Base-by-base conservation (phyloP, 345 rosid species). In the Reutealis trisperma region DNA sequence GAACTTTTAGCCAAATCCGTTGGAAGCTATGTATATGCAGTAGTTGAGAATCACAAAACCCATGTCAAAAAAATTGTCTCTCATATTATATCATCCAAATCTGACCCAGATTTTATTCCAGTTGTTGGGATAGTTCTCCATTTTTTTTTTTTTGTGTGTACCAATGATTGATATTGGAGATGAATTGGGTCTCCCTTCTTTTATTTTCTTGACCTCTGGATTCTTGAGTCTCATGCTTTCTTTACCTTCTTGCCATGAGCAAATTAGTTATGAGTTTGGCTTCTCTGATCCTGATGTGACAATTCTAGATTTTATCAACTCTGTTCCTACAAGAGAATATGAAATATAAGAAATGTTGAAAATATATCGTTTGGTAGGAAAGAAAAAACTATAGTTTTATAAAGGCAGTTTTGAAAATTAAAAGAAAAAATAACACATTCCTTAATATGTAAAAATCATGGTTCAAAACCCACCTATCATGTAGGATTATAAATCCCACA, bases 101-200 rank as follows among this genome's bases (percentile, higher is more conserved):
- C 78, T 32, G 15, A 1, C 54, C 25, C 76, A 2, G 49, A 44
- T 19, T 59, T 70, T 5, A 49, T 64, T 55, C 76, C 52, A 12
- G 68, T 80, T 32, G 73, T 65, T 21, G 79, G 79, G 2, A 11
- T 75, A 8, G 47, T 75, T 44, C 37, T 71, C 65, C 79, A 75
- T 63, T 47, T 71, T 42, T 64, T 75, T 55, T 63, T 47, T 71
- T 42, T 64, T 75, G 45, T 80, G 79, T 21, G 60, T 22, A 8
- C 34, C 83, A 2, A 63, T 75, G 68, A 70, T 79, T 54, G 82
- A 75, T 34, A 19, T 75, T 32, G 83, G 72, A 2, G 27, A 75
- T 55, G 72, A 80, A 57, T 65, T 75, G 3, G 75, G 76, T 12
- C 42, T 80, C 18, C 79, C 79, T 55, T 44, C 83, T 54, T 75